phyloP scores from a whole-genome alignment of 768 basidiomycete genomes.

The Dendrothele bispora region DNA sequence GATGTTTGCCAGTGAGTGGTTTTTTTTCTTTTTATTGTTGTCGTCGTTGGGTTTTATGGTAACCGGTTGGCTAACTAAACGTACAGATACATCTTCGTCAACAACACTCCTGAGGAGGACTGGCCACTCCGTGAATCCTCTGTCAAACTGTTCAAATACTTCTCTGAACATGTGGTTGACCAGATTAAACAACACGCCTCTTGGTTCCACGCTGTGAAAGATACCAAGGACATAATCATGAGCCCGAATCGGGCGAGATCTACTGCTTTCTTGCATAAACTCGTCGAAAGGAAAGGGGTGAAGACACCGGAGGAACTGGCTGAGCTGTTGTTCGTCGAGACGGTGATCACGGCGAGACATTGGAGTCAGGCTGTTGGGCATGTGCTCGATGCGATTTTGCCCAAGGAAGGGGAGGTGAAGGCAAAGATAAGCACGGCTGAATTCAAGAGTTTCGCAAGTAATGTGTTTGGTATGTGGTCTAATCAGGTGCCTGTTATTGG shows the following conservation, averaged over 20 bases:
- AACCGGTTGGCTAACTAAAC: neutral
- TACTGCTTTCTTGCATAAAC: conserved; percentile 29
- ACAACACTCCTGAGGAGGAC: conserved; percentile 44
- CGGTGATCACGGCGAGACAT: conserved; percentile 53
- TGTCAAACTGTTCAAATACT: conserved; percentile 24
- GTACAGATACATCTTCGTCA: conserved; percentile 44
- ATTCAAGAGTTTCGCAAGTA: no score
- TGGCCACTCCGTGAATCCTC: conserved; percentile 47
- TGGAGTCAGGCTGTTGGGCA: conserved; percentile 58
- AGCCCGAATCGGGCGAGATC: conserved; percentile 12
- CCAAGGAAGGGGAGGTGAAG: conserved; percentile 22
- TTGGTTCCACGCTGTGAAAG: conserved; percentile 11
- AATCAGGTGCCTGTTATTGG: no score
- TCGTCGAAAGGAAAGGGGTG: conserved; percentile 21
- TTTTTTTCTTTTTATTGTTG: neutral
- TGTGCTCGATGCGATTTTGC: conserved; percentile 47
- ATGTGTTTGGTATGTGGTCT: conserved; percentile 1
- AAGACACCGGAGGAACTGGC: conserved; percentile 37
- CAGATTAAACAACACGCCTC: conserved; percentile 8
- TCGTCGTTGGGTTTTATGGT: neutral
- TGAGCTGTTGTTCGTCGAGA: conserved; percentile 49
- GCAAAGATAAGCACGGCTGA: conserved; percentile 11
- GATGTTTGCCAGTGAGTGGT: conserved; percentile 48
- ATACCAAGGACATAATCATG: conserved; percentile 19
- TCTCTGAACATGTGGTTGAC: conserved; percentile 23